Conservation (phyloP, 2,329 filamentous ascomycete genomes). For the Aspergillus novoparasiticus region DNA sequence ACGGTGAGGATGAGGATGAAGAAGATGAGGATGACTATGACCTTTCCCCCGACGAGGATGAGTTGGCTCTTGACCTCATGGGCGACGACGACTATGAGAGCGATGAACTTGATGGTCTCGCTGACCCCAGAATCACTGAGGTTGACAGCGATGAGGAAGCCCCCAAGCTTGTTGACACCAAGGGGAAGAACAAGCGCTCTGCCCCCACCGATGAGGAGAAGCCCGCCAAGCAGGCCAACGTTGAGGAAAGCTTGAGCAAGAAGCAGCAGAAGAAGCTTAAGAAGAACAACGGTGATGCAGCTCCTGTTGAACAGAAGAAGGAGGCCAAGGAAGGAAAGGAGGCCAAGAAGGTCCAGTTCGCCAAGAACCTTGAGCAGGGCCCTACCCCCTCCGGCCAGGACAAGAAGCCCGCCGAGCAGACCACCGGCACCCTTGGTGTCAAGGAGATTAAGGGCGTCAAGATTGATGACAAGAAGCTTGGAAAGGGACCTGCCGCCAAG, state of each 20-base stretch:
- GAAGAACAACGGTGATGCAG: constrained; percentile 95
- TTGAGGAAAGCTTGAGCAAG: constrained; percentile 78
- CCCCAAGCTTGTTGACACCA: constrained; percentile 52
- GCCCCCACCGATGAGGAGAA: constrained; percentile 69
- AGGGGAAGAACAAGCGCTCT: constrained; percentile 89
- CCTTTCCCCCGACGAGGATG: constrained; percentile 76
- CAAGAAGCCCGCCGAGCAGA: constrained; percentile 49
- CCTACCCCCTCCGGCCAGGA: constrained; percentile 72
- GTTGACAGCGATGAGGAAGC: constrained; percentile 73
- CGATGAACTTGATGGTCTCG: constrained; percentile 76
- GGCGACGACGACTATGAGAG: constrained; percentile 61
- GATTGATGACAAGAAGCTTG: constrained; percentile 92
- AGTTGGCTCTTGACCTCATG: constrained; percentile 62
- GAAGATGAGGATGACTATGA: constrained; percentile 79
- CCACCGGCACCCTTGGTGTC: constrained; percentile 64
- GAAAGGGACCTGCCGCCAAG: constrained; percentile 82
- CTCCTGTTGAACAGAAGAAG: constrained; percentile 61
- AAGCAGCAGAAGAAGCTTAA: constrained; percentile 98
- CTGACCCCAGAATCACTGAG: constrained; percentile 81
- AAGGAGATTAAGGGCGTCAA: constrained; percentile 87
- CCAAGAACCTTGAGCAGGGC: constrained; percentile 97
- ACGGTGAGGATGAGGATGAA: constrained; percentile 62
- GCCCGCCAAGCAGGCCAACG: constrained; percentile 59
- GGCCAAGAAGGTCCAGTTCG: constrained; percentile 97
- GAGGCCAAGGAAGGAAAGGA: constrained; percentile 58